phyloP scores from a whole-genome alignment of 2,329 filamentous ascomycete species.

The Clarireedia sp. region DNA sequence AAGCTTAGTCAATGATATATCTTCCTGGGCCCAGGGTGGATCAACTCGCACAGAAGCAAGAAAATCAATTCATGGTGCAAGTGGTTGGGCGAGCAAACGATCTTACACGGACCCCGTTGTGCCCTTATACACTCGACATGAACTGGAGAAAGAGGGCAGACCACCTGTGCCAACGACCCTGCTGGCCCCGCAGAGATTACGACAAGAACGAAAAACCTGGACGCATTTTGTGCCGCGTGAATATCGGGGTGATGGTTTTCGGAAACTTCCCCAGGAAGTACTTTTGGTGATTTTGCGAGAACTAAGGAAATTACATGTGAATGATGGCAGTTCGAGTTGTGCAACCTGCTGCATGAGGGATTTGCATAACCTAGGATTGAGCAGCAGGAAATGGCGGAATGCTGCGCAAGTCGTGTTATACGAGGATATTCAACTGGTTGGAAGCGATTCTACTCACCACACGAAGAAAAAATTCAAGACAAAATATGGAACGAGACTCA shows the following conservation, averaged over 20 bases:
- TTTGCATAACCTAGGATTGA: slow-evolving; percentile 42
- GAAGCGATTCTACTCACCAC: slow-evolving; percentile 41
- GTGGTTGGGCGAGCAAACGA: background rate
- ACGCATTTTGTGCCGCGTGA: slow-evolving; percentile 4
- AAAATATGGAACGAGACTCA: slow-evolving; percentile 43
- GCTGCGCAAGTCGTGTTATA: slow-evolving; percentile 38
- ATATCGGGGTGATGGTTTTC: slow-evolving; percentile 43
- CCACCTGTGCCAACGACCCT: slow-evolving; percentile 3
- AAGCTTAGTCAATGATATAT: slow-evolving; percentile 19
- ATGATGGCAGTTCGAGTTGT: slow-evolving; percentile 43
- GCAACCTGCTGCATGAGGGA: slow-evolving; percentile 60
- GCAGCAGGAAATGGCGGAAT: slow-evolving; percentile 44
- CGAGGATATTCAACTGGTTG: slow-evolving; percentile 49
- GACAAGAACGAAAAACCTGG: slow-evolving; percentile 12
- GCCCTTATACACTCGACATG: slow-evolving; percentile 12
- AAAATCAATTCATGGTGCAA: background rate
- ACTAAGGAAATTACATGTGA: slow-evolving; percentile 45
- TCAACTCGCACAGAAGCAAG: slow-evolving; percentile 4
- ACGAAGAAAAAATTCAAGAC: slow-evolving; percentile 51
- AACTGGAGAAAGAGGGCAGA: slow-evolving; percentile 9
- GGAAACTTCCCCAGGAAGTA: slow-evolving; percentile 50
- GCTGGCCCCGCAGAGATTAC: slow-evolving; percentile 1
- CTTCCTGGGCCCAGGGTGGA: slow-evolving; percentile 11
- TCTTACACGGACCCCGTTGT: slow-evolving; percentile 15
- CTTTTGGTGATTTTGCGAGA: slow-evolving; percentile 47